Evolutionary conservation across 2,329 filamentous ascomycete genomes (phyloP).

Genomic region (Zasmidium citrigriseum): DNA sequence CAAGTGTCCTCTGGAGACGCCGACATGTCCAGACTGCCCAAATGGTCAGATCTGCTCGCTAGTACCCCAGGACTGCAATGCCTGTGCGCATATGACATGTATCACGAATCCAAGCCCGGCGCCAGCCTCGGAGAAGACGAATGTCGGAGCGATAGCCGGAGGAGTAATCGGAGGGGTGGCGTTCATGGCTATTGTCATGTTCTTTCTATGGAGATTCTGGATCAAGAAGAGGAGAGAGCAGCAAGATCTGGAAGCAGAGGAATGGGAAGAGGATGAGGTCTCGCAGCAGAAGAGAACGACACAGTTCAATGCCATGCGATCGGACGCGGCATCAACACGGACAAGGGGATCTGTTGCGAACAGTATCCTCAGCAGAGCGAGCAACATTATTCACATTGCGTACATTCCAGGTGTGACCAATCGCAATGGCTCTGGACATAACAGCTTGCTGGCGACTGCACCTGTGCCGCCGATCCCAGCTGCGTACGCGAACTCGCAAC

Average conservation of each 20-base stretch:
- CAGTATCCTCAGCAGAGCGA: constrained; percentile 90
- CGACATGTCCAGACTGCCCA: constrained; percentile 62
- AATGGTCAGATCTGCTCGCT: constrained; percentile 60
- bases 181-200: constrained; percentile 72
- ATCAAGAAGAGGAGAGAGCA: constrained; percentile 76
- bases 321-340: constrained; percentile 77
- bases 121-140: constrained; percentile 54
- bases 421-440: constrained; percentile 68
- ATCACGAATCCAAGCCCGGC: constrained; percentile 43
- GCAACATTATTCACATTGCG: constrained; percentile 98
- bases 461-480: constrained; percentile 89
- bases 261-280: constrained; percentile 59
- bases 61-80: constrained; percentile 59
- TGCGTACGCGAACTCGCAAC: constrained; percentile 50
- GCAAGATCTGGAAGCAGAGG: constrained; percentile 54
- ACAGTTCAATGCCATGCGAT: constrained; percentile 59
- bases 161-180: constrained; percentile 83
- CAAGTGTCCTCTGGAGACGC: constrained; percentile 53
- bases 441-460: constrained; percentile 49
- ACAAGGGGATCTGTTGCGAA: constrained; percentile 81
- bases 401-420: constrained; percentile 94
- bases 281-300: constrained; percentile 54
- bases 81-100: constrained; percentile 62
- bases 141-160: constrained; percentile 83
- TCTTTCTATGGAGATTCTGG: constrained; percentile 83